Evolutionary conservation across 495 filamentous ascomycete genomes (phyloP).

Genomic region (Daldinia loculata): DNA sequence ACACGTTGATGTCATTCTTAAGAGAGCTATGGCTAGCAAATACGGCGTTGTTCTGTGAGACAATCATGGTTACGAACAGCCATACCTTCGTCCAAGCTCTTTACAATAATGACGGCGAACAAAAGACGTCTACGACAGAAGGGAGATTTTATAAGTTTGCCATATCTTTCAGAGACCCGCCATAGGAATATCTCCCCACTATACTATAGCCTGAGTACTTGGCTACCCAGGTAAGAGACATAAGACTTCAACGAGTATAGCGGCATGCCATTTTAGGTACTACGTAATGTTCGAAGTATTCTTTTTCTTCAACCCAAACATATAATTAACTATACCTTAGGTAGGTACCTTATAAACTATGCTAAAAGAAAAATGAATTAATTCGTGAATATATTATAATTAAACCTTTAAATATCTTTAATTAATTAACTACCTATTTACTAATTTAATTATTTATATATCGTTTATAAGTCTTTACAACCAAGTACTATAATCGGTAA

Average conservation of each 20-base stretch:
- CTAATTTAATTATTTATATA: neutral
- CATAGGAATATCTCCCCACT: neutral
- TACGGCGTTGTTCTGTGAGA: neutral
- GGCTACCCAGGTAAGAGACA: neutral
- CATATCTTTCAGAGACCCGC: neutral
- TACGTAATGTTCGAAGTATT: too few relatives aligned
- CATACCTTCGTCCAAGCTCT: neutral
- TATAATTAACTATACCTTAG: too few relatives aligned
- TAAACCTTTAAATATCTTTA: too few relatives aligned
- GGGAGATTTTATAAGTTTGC: neutral
- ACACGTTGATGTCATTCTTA: neutral
- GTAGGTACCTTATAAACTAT: too few relatives aligned
- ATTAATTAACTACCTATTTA: too few relatives aligned
- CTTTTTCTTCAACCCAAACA: too few relatives aligned
- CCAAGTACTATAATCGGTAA: neutral
- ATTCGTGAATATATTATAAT: too few relatives aligned
- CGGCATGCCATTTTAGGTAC: too few relatives aligned
- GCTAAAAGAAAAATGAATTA: too few relatives aligned
- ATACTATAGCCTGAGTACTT: neutral
- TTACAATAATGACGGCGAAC: neutral
- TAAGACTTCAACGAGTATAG: neutral
- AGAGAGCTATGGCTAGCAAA: neutral
- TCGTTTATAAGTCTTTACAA: neutral
- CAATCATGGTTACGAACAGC: neutral
- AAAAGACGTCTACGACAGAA: neutral